Evolutionary conservation across 2,329 filamentous ascomycete genomes (phyloP), one percentile per base, ranked within the genome.

Genomic region (Pseudopyrenochaeta lycopersici): DNA sequence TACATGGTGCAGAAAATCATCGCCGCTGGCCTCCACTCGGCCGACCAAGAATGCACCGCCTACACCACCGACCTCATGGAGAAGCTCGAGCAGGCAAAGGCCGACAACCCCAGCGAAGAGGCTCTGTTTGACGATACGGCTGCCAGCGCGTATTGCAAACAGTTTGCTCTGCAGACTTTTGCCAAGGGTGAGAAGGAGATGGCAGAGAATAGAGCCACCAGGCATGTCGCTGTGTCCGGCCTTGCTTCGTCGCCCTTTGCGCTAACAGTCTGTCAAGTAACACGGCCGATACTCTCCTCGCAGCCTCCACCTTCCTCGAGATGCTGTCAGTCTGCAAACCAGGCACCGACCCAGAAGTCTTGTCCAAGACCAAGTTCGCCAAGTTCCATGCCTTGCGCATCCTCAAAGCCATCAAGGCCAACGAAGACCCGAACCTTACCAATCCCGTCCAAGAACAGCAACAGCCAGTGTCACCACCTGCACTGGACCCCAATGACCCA

Each of bases 301-400:
- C 96, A 1, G 91, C 95, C 0, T 89, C 91, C 0, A 96, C 92
- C 0, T 98, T 99, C 75, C 88, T 98, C 68, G 92, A 97, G 63
- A 82, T 98, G 4, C 84, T 91, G 50, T 88, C 88, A 60, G 90
- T 97, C 67, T 99, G 94, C 92, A 73, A 71, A 56, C 89, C 87
- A 5, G 77, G 85, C 0, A 79, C 88, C 10, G 91, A 96, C 30
- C 78, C 85, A 1, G 92, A 98, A 69, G 86, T 88, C 17, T 82
- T 87, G 33, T 86, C 92, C 49, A 98, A 97, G 81, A 92, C 94
- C 77, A 97, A 96, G 75, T 99, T 91, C 73, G 92, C 94, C 36
- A 99, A 98, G 76, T 99, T 91, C 84, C 96, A 98, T 74, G 93
- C 94, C 2, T 81, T 94, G 31, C 87, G 95, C 52, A 99, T 99